A percentile compares a stretch with the other conserved stretches of the same genome.
These are phyloP conservation scores for Aspergillus brasiliensis DNA, from an alignment of 2,329 filamentous ascomycete species.

Conservation along the genomic window DNA sequence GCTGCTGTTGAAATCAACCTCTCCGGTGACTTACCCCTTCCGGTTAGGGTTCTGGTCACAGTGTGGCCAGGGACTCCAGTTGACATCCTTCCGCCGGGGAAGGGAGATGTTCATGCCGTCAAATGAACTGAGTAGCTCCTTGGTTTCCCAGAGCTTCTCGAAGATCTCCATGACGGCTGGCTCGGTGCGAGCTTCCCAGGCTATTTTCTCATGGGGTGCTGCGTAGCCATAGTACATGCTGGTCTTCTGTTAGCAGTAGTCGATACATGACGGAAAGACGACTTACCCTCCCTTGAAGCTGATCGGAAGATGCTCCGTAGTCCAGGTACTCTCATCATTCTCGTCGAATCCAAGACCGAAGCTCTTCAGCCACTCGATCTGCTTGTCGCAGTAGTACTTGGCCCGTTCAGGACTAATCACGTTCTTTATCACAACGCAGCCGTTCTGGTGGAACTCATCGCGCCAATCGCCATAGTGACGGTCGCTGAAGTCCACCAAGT, in stretches of 20 bases:
- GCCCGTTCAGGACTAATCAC: conserved; percentile 48
- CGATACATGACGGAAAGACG: too few species aligned
- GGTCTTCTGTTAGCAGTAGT: too few species aligned
- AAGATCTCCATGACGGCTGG: conserved; percentile 51
- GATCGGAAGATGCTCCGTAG: conserved; percentile 35
- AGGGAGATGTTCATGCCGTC: conserved; percentile 48
- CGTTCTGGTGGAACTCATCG: conserved; percentile 38
- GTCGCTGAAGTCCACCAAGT: too few species aligned
- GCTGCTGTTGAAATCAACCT: too few species aligned
- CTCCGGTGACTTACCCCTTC: neutral
- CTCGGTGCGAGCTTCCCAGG: conserved; percentile 51
- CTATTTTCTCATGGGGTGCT: conserved; percentile 52
- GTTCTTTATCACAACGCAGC: conserved; percentile 50
- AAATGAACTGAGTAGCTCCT: conserved; percentile 54
- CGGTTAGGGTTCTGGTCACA: conserved; percentile 46
- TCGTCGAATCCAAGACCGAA: conserved; percentile 41
- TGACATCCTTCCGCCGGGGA: conserved; percentile 18
- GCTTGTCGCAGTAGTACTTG: conserved; percentile 28
- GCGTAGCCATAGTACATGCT: conserved; percentile 52
- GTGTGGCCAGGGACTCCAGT: conserved; percentile 50
- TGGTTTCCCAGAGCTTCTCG: conserved; percentile 49
- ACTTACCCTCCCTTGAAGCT: conserved; percentile 48
- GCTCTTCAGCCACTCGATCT: conserved; percentile 23
- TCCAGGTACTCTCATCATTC: conserved; percentile 36
- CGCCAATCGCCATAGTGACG: conserved; percentile 24